Evolutionary conservation across 2,329 filamentous ascomycete species (phyloP).

Genomic region (Lecanoromycetidae sp.): DNA sequence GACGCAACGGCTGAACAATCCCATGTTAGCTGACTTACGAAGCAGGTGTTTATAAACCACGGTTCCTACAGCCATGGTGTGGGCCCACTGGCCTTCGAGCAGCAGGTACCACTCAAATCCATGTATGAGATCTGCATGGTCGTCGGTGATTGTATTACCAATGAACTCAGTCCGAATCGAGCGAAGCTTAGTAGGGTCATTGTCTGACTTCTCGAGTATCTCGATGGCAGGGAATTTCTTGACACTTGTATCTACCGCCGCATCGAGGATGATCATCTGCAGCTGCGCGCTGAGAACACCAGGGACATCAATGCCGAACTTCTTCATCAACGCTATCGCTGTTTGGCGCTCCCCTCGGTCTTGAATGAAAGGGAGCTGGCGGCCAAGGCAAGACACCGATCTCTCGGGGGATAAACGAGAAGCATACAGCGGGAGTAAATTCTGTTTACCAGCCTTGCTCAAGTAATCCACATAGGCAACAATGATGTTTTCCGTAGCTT

Average conservation of each 20-base stretch:
- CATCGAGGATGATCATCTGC: constrained; percentile 29
- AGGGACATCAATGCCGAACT: constrained; percentile 59
- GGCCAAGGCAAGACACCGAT: constrained; percentile 59
- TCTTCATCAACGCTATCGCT: constrained; percentile 62
- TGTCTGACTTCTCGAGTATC: constrained; percentile 20
- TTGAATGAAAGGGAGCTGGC: constrained; percentile 62
- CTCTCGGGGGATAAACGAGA: constrained; percentile 58
- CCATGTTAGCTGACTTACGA: constrained; percentile 55
- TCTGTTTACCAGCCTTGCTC: constrained; percentile 57
- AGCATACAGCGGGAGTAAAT: constrained; percentile 78
- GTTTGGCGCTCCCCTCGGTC: constrained; percentile 52
- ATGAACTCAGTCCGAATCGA: constrained; percentile 62
- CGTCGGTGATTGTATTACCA: constrained; percentile 45
- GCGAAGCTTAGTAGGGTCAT: constrained; percentile 42
- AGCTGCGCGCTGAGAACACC: constrained; percentile 63
- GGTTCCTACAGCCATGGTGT: constrained; percentile 56
- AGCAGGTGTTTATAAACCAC: constrained; percentile 74
- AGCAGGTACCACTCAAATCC: constrained; percentile 76
- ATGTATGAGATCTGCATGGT: constrained; percentile 62
- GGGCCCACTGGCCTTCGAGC: constrained; percentile 58
- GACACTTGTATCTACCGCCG: constrained; percentile 21
- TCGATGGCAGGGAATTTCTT: constrained; percentile 13
- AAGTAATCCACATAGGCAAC: constrained; percentile 73
- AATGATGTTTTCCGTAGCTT: constrained; percentile 60
- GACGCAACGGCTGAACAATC: no score